Percentiles rank a stretch among this genome's conserved stretches.
These are phyloP conservation scores for Vitis cinerea DNA, from an alignment of 164 flowering plant genomes.

Conservation along the genomic window DNA sequence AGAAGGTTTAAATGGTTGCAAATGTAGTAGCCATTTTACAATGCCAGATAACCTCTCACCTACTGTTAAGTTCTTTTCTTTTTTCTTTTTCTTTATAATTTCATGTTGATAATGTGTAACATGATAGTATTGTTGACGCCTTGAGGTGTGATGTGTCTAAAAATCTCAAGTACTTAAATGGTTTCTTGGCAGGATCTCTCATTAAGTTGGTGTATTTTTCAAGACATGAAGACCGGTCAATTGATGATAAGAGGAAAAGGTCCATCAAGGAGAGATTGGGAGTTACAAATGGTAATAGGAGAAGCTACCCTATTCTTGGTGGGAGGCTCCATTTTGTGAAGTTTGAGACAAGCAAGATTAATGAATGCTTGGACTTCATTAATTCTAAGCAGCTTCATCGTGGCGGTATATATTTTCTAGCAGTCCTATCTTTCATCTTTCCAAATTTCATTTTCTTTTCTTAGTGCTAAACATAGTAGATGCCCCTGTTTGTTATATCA, in stretches of 20 bases:
- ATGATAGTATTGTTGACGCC: neutral
- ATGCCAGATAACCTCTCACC: no score
- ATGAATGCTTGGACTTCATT: conserved; percentile 90
- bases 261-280: conserved; percentile 64
- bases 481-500: no score
- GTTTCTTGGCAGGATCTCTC: conserved; percentile 69
- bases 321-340: conserved; percentile 98
- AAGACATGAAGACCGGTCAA: conserved; percentile 69
- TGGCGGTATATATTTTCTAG: conserved; percentile 50
- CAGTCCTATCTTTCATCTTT: neutral
- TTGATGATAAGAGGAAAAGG: conserved; percentile 64
- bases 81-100: neutral
- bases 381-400: conserved; percentile 88
- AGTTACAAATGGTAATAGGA: conserved; percentile 63
- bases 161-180: neutral
- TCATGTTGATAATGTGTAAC: neutral
- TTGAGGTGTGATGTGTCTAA: neutral
- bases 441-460: neutral
- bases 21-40: no score
- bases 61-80: neutral
- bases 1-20: no score
- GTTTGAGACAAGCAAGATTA: conserved; percentile 91
- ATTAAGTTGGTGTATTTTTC: conserved; percentile 96
- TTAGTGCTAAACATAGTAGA: no score
- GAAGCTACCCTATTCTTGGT: conserved; percentile 93